Conservation (phyloP, 257 asterid genomes). For the Penstemon newberryi region DNA sequence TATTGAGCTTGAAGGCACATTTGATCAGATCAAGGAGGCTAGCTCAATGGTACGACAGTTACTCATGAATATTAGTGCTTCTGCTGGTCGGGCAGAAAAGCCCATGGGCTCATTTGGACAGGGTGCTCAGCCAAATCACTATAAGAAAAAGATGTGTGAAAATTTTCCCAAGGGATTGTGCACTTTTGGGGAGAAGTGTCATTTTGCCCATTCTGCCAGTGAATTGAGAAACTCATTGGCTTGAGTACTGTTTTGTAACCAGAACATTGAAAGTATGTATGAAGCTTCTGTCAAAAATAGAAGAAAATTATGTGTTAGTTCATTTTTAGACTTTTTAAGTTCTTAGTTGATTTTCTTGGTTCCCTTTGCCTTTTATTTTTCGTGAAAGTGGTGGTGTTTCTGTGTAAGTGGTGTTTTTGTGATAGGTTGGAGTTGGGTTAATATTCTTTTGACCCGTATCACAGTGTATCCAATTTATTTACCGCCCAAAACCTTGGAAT, state of each 20-base stretch:
- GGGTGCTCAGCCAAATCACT: constrained; percentile 29
- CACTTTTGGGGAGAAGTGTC: constrained; percentile 52
- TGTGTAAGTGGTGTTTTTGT: too few relatives aligned
- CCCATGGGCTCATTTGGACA: constrained; percentile 24
- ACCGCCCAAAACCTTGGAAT: too few relatives aligned
- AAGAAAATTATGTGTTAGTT: too few relatives aligned
- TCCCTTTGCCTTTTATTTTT: too few relatives aligned
- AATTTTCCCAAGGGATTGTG: constrained; percentile 45
- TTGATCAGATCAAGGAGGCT: constrained; percentile 61
- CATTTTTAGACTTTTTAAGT: too few relatives aligned
- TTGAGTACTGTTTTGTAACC: constrained; percentile 19
- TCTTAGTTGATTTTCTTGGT: too few relatives aligned
- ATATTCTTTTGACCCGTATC: too few relatives aligned
- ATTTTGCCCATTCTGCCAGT: constrained; percentile 48
- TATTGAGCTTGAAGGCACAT: constrained; percentile 63
- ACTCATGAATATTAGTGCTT: constrained; percentile 30
- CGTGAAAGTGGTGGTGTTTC: too few relatives aligned
- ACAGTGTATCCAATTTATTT: too few relatives aligned
- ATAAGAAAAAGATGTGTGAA: constrained; percentile 51
- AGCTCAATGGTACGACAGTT: constrained; percentile 49
- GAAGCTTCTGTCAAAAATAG: too few relatives aligned
- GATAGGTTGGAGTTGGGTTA: too few relatives aligned
- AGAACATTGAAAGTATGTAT: too few relatives aligned
- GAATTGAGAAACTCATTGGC: constrained; percentile 36
- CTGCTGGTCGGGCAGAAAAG: constrained; percentile 28